Evolutionary conservation across 2,329 filamentous ascomycete species (phyloP).

Genomic region (Aureobasidium subglaciale): DNA sequence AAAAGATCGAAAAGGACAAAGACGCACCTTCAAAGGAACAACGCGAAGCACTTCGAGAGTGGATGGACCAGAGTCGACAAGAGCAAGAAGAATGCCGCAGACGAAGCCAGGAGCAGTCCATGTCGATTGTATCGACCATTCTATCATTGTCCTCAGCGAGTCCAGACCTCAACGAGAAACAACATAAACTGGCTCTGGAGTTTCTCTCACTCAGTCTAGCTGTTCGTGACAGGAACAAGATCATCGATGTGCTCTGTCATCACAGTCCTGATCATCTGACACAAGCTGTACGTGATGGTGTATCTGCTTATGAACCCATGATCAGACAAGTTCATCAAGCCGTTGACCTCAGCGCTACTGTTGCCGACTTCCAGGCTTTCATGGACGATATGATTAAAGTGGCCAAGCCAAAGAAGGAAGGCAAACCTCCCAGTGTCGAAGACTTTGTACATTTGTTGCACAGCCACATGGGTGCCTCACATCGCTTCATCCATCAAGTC

Average conservation of each 20-base stretch:
- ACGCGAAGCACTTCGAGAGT: slow-evolving; percentile 53
- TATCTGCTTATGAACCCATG: slow-evolving; percentile 65
- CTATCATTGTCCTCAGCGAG: slow-evolving; percentile 46
- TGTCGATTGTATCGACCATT: slow-evolving; percentile 63
- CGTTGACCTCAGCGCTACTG: slow-evolving; percentile 62
- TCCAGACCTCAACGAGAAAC: slow-evolving; percentile 46
- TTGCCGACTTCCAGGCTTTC: slow-evolving; percentile 61
- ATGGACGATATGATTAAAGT: slow-evolving; percentile 62
- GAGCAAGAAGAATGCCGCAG: slow-evolving; percentile 54
- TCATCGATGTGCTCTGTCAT: slow-evolving; percentile 60
- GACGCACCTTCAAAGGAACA: slow-evolving; percentile 54
- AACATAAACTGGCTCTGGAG: slow-evolving; percentile 59
- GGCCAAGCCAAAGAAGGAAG: slow-evolving; percentile 29
- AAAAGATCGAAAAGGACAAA: slow-evolving; percentile 58
- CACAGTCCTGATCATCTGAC: slow-evolving; percentile 68
- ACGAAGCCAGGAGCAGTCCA: slow-evolving; percentile 43
- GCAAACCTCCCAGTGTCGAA: slow-evolving; percentile 52
- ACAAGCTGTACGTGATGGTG: slow-evolving; percentile 54
- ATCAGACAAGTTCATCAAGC: slow-evolving; percentile 65
- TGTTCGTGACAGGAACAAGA: slow-evolving; percentile 65
- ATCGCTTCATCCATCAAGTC: slow-evolving; percentile 65
- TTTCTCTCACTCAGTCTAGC: slow-evolving; percentile 66
- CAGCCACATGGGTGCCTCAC: slow-evolving; percentile 56
- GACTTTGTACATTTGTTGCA: slow-evolving; percentile 64
- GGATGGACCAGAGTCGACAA: slow-evolving; percentile 44